These are phyloP conservation scores for Melanogaster broomeanus DNA, from an alignment of 768 basidiomycete genomes.

Conservation along the genomic window DNA sequence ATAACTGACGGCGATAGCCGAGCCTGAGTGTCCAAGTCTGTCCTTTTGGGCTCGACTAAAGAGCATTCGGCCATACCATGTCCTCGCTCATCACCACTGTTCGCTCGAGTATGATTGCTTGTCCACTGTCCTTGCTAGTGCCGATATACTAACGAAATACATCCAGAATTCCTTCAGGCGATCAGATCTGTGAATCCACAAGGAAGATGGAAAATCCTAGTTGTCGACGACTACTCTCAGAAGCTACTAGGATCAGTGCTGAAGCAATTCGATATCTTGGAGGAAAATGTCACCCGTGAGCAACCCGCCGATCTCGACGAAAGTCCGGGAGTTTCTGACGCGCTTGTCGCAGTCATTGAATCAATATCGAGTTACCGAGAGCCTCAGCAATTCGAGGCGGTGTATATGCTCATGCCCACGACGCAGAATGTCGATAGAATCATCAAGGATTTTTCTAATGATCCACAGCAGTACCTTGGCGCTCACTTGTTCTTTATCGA, in stretches of 20 bases:
- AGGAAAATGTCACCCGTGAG: constrained; percentile 96
- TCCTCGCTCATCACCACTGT: constrained; percentile 51
- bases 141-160: constrained; percentile 4
- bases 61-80: constrained; percentile 12
- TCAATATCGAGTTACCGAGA: constrained; percentile 81
- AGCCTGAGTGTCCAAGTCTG: constrained; percentile 2
- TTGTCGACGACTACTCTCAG: constrained; percentile 92
- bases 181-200: constrained; percentile 86
- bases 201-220: constrained; percentile 94
- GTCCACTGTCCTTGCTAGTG: not conserved
- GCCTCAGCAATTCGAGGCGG: constrained; percentile 85
- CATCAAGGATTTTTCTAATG: constrained; percentile 75
- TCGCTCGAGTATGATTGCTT: constrained; percentile 42
- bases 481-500: constrained; percentile 96
- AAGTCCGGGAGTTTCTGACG: constrained; percentile 8
- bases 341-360: constrained; percentile 73
- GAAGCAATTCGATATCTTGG: constrained; percentile 91
- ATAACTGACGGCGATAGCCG: constrained; percentile 13
- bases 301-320: constrained; percentile 12
- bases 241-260: constrained; percentile 81
- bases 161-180: constrained; percentile 80
- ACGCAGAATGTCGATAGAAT: constrained; percentile 91
- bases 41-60: not conserved
- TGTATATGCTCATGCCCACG: constrained; percentile 95
- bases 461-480: constrained; percentile 70